Evolutionary conservation across 441 rosid genomes (phyloP).

Genomic region (Hypseocharis bilobata): DNA sequence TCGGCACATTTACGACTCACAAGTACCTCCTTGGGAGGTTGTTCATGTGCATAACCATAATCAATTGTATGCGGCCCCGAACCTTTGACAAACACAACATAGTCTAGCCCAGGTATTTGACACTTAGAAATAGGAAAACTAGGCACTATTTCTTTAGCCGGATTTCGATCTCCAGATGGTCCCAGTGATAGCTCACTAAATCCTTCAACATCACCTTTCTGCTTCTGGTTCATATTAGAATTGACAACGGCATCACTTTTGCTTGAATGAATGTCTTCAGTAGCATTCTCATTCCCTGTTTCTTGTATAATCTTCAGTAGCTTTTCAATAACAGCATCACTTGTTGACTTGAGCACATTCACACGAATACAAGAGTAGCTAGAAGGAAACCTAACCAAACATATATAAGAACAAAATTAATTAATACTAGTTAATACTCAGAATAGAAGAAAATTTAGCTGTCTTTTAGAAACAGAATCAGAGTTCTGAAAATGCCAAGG

Average conservation of each 20-base stretch:
- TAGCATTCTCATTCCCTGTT: conserved; percentile 22
- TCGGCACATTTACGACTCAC: conserved; percentile 95
- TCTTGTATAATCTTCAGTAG: conserved; percentile 38
- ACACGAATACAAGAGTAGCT: conserved; percentile 82
- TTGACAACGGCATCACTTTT: conserved; percentile 22
- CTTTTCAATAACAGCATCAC: conserved; percentile 63
- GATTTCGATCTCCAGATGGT: conserved; percentile 9
- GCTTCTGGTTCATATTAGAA: conserved; percentile 2
- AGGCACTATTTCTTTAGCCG: conserved; percentile 10
- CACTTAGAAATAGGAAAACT: conserved; percentile 43
- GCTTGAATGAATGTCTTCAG: conserved; percentile 20
- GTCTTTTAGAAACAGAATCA: background rate
- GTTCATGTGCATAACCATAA: conserved; percentile 41
- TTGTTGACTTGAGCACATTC: conserved; percentile 57
- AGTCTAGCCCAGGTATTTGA: conserved; percentile 66
- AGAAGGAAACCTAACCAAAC: conserved; percentile 57
- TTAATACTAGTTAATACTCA: background rate
- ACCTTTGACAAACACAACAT: conserved; percentile 75
- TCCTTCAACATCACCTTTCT: conserved; percentile 6
- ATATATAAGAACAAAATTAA: conserved; percentile 1
- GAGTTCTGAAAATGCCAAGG: background rate
- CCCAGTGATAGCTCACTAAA: background rate
- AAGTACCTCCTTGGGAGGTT: conserved; percentile 70
- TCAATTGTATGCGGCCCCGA: conserved; percentile 72
- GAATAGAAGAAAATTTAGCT: background rate